phyloP scores from a whole-genome alignment of 2,329 filamentous ascomycete genomes.

The Cercospora citrullina region DNA sequence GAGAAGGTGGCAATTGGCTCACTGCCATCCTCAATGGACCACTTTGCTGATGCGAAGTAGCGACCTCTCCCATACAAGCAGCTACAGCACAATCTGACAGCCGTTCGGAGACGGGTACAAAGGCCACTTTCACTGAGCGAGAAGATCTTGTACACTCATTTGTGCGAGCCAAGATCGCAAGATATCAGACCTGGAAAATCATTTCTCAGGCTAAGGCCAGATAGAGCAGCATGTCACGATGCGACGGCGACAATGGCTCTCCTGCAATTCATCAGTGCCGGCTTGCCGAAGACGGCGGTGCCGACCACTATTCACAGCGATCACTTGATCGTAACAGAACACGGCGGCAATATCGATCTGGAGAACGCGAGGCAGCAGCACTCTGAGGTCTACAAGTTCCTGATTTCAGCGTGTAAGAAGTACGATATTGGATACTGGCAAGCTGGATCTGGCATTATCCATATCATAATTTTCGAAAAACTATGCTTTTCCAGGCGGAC shows the following conservation, averaged over 20 bases:
- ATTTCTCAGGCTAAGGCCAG: conserved; percentile 92
- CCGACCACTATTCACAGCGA: conserved; percentile 96
- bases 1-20: conserved; percentile 1
- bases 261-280: conserved; percentile 97
- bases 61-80: conserved; percentile 6
- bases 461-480: conserved; percentile 97
- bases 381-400: conserved; percentile 89
- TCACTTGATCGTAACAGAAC: conserved; percentile 95
- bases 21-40: background rate
- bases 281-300: conserved; percentile 90
- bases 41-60: background rate
- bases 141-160: conserved; percentile 97
- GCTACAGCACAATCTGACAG: conserved; percentile 76
- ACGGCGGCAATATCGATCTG: conserved; percentile 90
- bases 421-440: conserved; percentile 99
- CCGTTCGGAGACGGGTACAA: conserved; percentile 86
- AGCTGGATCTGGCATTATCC: conserved; percentile 96
- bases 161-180: conserved; percentile 93
- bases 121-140: conserved; percentile 90
- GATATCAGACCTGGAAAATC: conserved; percentile 93
- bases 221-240: conserved; percentile 98
- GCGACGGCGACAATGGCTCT: conserved; percentile 99
- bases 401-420: conserved; percentile 89
- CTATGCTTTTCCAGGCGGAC: conserved; percentile 96
- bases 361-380: conserved; percentile 60